These are phyloP conservation scores for Rhytidhysteron rufulum DNA, from an alignment of 2,329 filamentous ascomycete species.

Conservation along the genomic window DNA sequence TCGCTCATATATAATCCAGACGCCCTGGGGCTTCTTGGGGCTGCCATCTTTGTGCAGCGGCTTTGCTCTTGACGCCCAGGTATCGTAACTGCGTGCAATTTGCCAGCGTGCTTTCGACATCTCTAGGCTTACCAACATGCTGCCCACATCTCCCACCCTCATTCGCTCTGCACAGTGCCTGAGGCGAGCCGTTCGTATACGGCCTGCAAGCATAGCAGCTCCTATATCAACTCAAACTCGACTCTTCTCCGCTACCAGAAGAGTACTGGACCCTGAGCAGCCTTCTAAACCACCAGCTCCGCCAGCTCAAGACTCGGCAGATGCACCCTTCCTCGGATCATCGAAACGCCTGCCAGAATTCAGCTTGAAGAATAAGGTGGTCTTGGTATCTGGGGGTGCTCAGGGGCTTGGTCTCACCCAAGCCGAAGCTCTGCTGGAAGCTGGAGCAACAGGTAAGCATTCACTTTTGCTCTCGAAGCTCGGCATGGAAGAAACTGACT, in stretches of 20 bases:
- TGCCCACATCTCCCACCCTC: too few relatives aligned
- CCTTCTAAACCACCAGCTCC: constrained; percentile 5
- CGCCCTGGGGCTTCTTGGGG: too few relatives aligned
- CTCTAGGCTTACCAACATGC: too few relatives aligned
- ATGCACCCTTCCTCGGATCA: constrained; percentile 11
- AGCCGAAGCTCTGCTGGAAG: constrained; percentile 69
- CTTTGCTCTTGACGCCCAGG: too few relatives aligned
- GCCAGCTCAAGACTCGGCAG: constrained; percentile 7
- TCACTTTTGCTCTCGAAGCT: not conserved
- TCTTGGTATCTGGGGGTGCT: constrained; percentile 68
- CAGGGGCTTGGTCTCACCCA: constrained; percentile 71
- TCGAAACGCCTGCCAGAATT: constrained; percentile 62
- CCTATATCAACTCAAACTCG: too few relatives aligned
- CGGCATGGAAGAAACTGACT: not conserved
- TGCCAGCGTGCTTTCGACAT: too few relatives aligned
- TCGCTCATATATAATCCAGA: too few relatives aligned
- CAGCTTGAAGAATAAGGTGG: constrained; percentile 65
- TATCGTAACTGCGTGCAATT: too few relatives aligned
- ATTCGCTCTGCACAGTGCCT: constrained; percentile 1
- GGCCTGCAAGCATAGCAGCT: not conserved
- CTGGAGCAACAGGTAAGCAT: constrained; percentile 61
- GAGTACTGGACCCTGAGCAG: too few relatives aligned
- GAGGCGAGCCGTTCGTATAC: not conserved
- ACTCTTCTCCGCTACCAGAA: too few relatives aligned
- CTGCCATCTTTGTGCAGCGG: too few relatives aligned